phyloP scores from a whole-genome alignment of 495 filamentous ascomycete species.

The Cercophora samala region DNA sequence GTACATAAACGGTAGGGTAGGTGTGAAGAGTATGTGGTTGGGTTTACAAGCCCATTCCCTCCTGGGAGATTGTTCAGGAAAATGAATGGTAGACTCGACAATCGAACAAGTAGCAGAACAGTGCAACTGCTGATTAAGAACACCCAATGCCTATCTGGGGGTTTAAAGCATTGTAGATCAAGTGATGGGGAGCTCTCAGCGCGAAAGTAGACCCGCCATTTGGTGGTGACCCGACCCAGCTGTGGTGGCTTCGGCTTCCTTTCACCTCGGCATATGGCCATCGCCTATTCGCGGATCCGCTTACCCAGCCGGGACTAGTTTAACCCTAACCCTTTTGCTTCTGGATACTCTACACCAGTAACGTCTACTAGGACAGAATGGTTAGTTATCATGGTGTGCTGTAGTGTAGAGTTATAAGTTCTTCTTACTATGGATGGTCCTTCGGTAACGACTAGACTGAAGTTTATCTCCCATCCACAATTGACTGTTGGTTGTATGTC shows the following conservation, averaged over 20 bases:
- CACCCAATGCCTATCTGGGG: not conserved
- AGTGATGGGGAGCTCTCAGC: not conserved
- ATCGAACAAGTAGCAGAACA: not conserved
- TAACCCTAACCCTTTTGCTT: conserved; percentile 15
- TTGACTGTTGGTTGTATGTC: too few relatives aligned
- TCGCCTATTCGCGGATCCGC: conserved; percentile 6
- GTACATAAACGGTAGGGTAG: not conserved
- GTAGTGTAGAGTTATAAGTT: too few relatives aligned
- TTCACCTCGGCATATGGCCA: conserved; percentile 29
- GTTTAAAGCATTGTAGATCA: not conserved
- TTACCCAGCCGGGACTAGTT: conserved; percentile 6
- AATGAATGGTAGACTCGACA: not conserved
- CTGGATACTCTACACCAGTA: too few relatives aligned
- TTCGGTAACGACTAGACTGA: too few relatives aligned
- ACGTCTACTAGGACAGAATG: too few relatives aligned
- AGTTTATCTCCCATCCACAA: too few relatives aligned
- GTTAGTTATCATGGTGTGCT: too few relatives aligned
- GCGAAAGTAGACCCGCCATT: conserved; percentile 13
- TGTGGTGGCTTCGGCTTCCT: conserved; percentile 18
- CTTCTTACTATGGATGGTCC: too few relatives aligned
- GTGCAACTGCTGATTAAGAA: not conserved
- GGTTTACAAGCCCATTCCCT: not conserved
- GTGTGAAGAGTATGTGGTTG: not conserved
- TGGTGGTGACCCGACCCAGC: not conserved
- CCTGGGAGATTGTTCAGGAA: too few relatives aligned